phyloP scores from a whole-genome alignment of 148 eudicot species.

The Rhododendron simsii region DNA sequence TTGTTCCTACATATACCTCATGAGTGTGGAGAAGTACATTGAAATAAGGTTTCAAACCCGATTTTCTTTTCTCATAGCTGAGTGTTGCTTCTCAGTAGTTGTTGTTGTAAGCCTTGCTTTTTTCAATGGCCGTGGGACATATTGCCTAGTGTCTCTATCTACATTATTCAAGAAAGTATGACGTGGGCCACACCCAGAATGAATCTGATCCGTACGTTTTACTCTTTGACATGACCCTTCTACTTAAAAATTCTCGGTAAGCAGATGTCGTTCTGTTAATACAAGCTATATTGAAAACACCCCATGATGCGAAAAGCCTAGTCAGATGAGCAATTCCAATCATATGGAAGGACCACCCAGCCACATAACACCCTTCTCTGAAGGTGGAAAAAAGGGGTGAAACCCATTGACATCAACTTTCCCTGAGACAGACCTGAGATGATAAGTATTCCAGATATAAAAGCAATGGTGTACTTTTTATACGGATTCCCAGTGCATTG shows the following conservation, averaged over 20 bases:
- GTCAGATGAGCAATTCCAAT: not conserved
- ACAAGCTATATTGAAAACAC: not conserved
- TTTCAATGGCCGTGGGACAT: not conserved
- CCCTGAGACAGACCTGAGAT: conserved; percentile 11
- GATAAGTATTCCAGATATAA: conserved; percentile 26
- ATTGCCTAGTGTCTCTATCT: not conserved
- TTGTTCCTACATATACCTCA: too few species aligned
- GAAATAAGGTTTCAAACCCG: too few species aligned
- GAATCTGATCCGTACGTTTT: not conserved
- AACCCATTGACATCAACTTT: conserved; percentile 15
- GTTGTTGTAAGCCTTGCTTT: not conserved
- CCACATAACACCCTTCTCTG: not conserved
- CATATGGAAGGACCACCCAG: conserved; percentile 10
- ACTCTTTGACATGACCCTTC: not conserved
- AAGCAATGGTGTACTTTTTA: conserved; percentile 7
- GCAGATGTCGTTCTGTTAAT: not conserved
- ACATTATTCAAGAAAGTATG: not conserved
- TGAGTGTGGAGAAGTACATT: too few species aligned
- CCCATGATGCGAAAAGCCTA: not conserved
- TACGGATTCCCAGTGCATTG: conserved; percentile 20
- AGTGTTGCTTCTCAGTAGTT: not conserved
- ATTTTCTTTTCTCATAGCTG: not conserved
- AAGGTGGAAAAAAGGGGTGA: not conserved
- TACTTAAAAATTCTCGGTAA: not conserved
- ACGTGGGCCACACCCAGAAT: not conserved